These are phyloP conservation scores for Colletotrichum zoysiae DNA, from an alignment of 2,329 filamentous ascomycete species.

Conservation along the genomic window DNA sequence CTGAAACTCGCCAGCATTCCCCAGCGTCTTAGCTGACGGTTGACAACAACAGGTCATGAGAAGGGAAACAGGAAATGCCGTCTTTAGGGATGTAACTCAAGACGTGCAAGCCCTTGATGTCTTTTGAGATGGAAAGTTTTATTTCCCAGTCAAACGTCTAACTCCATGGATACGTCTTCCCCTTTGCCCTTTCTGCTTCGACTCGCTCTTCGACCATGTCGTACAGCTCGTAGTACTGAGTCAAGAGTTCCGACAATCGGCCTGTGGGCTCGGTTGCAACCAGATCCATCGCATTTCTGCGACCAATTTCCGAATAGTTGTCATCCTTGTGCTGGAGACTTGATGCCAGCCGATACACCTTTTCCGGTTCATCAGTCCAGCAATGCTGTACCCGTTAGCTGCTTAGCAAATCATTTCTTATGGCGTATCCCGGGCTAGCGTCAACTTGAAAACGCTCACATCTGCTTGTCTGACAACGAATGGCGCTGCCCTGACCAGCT, in stretches of 20 bases:
- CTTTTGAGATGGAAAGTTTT: not conserved
- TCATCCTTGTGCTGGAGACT: not conserved
- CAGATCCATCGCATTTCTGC: not conserved
- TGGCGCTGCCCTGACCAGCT: too few relatives aligned
- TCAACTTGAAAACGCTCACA: too few relatives aligned
- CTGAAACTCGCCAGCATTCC: not conserved
- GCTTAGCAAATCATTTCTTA: not conserved
- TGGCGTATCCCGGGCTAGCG: too few relatives aligned
- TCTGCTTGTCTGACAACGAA: too few relatives aligned
- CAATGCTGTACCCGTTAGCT: not conserved
- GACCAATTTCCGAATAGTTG: not conserved
- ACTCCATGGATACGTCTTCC: not conserved
- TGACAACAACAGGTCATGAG: not conserved
- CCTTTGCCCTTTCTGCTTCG: not conserved
- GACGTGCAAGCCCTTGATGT: not conserved
- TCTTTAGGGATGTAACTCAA: not conserved
- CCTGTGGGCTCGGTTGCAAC: not conserved
- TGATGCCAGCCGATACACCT: not conserved
- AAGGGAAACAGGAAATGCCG: not conserved
- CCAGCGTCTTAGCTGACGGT: not conserved
- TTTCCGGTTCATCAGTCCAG: not conserved
- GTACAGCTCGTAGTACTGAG: not conserved
- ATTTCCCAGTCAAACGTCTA: not conserved
- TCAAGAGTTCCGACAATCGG: not conserved
- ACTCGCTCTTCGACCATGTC: not conserved